phyloP scores from a whole-genome alignment of 2,329 filamentous ascomycete genomes.

The Trichoderma lentiforme region DNA sequence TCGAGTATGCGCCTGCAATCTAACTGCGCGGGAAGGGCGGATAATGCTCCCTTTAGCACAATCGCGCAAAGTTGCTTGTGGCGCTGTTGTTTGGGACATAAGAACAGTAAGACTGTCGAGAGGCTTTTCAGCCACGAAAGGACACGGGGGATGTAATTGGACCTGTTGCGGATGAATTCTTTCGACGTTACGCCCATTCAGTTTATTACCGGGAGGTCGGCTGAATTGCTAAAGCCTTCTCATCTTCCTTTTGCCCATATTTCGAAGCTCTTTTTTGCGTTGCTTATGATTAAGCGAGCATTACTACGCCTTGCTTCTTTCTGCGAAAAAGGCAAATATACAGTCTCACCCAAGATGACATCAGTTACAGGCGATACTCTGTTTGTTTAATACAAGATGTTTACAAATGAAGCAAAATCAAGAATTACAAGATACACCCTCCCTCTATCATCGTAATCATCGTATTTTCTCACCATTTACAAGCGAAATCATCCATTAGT shows the following conservation, averaged over 20 bases:
- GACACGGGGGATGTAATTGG: background rate
- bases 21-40: background rate
- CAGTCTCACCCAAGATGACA: constrained; percentile 1
- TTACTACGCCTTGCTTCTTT: background rate
- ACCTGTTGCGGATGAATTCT: background rate
- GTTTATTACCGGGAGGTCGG: background rate
- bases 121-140: constrained; percentile 6
- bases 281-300: constrained; percentile 9
- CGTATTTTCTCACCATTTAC: background rate
- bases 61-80: background rate
- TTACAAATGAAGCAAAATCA: background rate
- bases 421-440: background rate
- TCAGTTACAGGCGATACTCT: background rate
- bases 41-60: background rate
- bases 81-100: background rate
- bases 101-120: background rate
- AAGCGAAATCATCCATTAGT: too few relatives aligned
- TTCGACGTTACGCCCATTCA: background rate
- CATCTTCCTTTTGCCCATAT: background rate
- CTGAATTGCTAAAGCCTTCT: background rate
- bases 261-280: background rate
- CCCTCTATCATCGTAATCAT: background rate
- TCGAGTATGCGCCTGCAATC: background rate
- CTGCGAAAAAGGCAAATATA: background rate
- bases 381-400: background rate